Base-by-base conservation (phyloP, 1,284 basidiomycete species). In the Irpex lacteus region DNA sequence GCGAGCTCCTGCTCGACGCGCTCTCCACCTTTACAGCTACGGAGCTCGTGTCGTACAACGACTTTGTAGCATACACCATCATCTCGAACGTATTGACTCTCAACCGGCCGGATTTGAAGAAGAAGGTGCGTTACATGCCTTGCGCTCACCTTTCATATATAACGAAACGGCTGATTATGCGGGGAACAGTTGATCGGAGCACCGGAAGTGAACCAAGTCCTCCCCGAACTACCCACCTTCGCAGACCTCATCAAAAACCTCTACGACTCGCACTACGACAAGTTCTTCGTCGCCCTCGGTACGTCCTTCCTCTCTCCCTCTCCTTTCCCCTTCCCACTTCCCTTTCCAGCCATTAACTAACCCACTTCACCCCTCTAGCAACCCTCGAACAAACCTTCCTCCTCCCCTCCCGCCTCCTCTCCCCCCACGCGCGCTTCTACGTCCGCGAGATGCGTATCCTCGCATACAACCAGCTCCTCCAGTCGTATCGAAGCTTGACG, bases 361-460 rank as follows among this genome's bases (percentile, higher is more conserved):
- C 32, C 32, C 32, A 32, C 32, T 4, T 32, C 32, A n/a, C n/a
- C 32, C 32, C 13, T 66, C 13, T 66, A 92, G 94, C 95, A 19
- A 90, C 90, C 5, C 89, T 98, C 56, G 96, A 98, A 77, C 90
- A 96, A 78, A 86, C 86, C 0, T 88, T 94, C 73, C 88, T 98
- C 65, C 80, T 96, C 19, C 91, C 95, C 8, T 97, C 94, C 15
- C 91, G 94, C 32, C 79, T 96, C 55, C 86, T 98, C 54, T 85
- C 90, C 5, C 91, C 91, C 0, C 98, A 99, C 73, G 86, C 95
- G 1, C 87, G 94, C 3, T 98, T 84, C 82, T 98, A 98, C 75
- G 87, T 97, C 19, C 90, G 96, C 60, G 98, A 98, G 77, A 96
- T 98, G 93, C 90, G 97, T 53, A 96, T 99, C 71, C 89, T 95